Base-by-base conservation (phyloP, 2,329 filamentous ascomycete genomes). In the Claviceps lovelessii region DNA sequence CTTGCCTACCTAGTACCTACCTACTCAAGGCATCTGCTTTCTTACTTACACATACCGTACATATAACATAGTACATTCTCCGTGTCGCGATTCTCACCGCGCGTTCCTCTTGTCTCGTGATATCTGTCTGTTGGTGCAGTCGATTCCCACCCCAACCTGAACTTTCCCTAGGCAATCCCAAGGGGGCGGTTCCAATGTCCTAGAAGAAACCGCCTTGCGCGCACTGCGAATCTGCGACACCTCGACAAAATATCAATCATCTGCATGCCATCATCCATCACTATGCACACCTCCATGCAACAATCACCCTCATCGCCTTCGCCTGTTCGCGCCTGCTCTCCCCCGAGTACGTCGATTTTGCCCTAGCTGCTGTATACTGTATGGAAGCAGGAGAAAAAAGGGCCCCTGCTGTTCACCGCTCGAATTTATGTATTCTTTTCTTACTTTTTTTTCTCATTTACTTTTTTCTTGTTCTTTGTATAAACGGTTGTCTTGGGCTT, bases 271-370 rank as follows among this genome's bases (percentile, higher is more conserved):
- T 69, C 74, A 76, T 33, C 67, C 69, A 80, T 81, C 76, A 77
- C 33, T 37, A 37, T 37, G 35, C 35, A 37, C 35, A 37, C 78
- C 67, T 76, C 78, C 69, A 80, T 81, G 78, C 77, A 81, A 70
- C 76, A 76, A 63, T 81, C 79, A 59, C 72, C 78, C 59, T 83
- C 81, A 13, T 31, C 45, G 45, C 23, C 45, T 7, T 47, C 45
- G 23, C 13, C 80, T 62, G 79, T 80, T 69, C 76, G 76, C 70
- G 73, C 76, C 61, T 73, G 76, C 64, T 72, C 77, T 61, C 76
- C 78, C 68, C 72, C 76, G 64, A 75, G 81, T 84, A 82, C 67
- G 81, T 84, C 45, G 47, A 51, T 29, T 33, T 33, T 49, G 28
- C n/a, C 35, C 35, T 39, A 6, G 4, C 17, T 49, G 23, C 33